phyloP scores from a whole-genome alignment of 129 eudicot genomes.

The sunflower (Helianthus annuus) region HanXRQr2.0-SUNRISE NC_035438.2:136184321-136184820 shows the following conservation, averaged over 20 bases:
- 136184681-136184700: too few relatives aligned
- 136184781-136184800: too few relatives aligned
- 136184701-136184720: too few relatives aligned
- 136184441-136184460: slow-evolving; percentile 80
- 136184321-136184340: too few relatives aligned
- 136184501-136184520: slow-evolving; percentile 76
- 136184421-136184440: slow-evolving; percentile 86
- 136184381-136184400: slow-evolving; percentile 59
- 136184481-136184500: slow-evolving; percentile 73
- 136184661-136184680: too few relatives aligned
- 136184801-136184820: too few relatives aligned
- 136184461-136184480: slow-evolving; percentile 52
- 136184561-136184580: slow-evolving; percentile 29
- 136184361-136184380: slow-evolving; percentile 95
- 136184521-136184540: slow-evolving; percentile 59
- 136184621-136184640: too few relatives aligned
- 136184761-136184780: too few relatives aligned
- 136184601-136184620: background rate
- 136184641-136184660: too few relatives aligned
- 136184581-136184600: background rate
- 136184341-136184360: slow-evolving; percentile 96
- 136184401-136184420: slow-evolving; percentile 78
- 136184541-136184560: slow-evolving; percentile 47
- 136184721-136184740: too few relatives aligned
- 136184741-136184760: too few relatives aligned